Evolutionary conservation across 352 stramenopile genomes (phyloP).

Genomic region (Phytophthora uliginosa): DNA sequence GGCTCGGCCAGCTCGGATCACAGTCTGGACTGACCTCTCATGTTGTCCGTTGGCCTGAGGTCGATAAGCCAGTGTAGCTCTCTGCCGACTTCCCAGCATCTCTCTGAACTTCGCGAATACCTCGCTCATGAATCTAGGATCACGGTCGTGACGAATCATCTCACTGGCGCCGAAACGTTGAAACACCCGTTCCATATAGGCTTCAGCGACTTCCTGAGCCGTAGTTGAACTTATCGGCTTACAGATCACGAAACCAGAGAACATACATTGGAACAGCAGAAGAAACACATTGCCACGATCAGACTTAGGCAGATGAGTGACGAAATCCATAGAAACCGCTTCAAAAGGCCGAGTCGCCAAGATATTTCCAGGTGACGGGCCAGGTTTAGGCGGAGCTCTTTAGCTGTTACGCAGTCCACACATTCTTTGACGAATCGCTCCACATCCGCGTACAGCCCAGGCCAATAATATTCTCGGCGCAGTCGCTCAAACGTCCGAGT

Average conservation of each 20-base stretch:
- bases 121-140: neutral
- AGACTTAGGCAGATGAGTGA: too few relatives aligned
- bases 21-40: conserved; percentile 2
- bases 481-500: too few relatives aligned
- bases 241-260: neutral
- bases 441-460: too few relatives aligned
- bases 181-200: neutral
- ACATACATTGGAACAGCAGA: neutral
- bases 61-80: neutral
- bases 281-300: neutral
- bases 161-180: neutral
- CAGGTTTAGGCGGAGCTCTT: too few relatives aligned
- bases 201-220: neutral
- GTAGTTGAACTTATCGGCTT: neutral
- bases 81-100: neutral
- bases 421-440: too few relatives aligned
- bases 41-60: conserved; percentile 7
- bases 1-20: neutral
- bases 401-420: too few relatives aligned
- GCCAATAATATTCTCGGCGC: too few relatives aligned
- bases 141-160: neutral
- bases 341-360: too few relatives aligned
- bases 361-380: too few relatives aligned
- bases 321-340: too few relatives aligned
- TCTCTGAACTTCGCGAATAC: neutral